phyloP scores from a whole-genome alignment of 139 green algal genomes.

The Tetradesmus obliquus region DNA sequence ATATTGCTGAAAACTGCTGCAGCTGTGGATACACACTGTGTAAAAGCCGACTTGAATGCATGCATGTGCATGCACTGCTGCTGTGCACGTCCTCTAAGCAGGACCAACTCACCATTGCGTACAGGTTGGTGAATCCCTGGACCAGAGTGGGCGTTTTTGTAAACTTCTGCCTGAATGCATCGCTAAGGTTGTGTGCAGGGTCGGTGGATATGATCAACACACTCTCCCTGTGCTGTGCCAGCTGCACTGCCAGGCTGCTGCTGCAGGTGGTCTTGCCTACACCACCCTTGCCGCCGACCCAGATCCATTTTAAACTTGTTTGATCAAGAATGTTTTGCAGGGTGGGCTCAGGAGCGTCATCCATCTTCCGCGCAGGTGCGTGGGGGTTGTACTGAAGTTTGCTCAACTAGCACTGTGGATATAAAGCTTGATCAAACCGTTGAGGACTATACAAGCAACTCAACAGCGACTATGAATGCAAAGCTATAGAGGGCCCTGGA shows the following conservation, averaged over 20 bases:
- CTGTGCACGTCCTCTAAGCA: background rate
- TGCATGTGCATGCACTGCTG: background rate
- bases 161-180: slow-evolving; percentile 98
- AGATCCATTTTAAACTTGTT: slow-evolving; percentile 94
- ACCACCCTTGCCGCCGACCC: slow-evolving; percentile 95
- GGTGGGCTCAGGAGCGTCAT: slow-evolving; percentile 69
- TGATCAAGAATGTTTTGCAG: slow-evolving; percentile 93
- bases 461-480: background rate
- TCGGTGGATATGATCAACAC: slow-evolving; percentile 98
- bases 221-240: slow-evolving; percentile 80
- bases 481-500: background rate
- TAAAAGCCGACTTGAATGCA: background rate
- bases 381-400: background rate
- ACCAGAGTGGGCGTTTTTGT: slow-evolving; percentile 84
- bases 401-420: background rate
- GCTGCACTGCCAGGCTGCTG: slow-evolving; percentile 88
- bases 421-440: background rate
- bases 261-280: slow-evolving; percentile 94
- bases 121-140: slow-evolving; percentile 93
- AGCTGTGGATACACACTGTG: background rate
- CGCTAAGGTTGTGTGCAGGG: slow-evolving; percentile 96
- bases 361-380: background rate
- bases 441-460: background rate
- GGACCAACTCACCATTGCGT: slow-evolving; percentile 87
- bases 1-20: background rate